Percentiles rank a stretch among this genome's conserved stretches.
phyloP scores from a whole-genome alignment of 768 basidiomycete species.

The Pleurotus citrinopileatus region DNA sequence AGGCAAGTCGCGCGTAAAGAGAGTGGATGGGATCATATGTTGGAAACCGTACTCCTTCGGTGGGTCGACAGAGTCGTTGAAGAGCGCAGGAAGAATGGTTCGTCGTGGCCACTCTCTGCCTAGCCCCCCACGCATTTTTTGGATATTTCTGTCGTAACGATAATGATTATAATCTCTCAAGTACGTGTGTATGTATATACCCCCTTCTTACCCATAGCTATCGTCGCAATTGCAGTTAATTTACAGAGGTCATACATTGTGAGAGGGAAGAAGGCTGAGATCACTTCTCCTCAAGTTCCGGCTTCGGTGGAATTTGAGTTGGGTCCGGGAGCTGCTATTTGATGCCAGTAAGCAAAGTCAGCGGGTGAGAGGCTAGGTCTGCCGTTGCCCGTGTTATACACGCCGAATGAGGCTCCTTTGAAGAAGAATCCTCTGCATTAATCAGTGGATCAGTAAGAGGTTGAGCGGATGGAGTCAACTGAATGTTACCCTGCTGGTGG shows the following conservation, averaged over 20 bases:
- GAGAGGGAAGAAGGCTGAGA: no score
- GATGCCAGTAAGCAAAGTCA: conserved; percentile 36
- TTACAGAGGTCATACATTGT: no score
- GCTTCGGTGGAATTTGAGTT: not conserved
- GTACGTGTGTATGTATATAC: not conserved
- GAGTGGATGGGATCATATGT: conserved; percentile 79
- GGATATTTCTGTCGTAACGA: not conserved
- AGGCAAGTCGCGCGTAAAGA: conserved; percentile 70
- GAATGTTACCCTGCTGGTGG: conserved; percentile 28
- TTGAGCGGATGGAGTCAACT: not conserved
- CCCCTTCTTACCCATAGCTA: not conserved
- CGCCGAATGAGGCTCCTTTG: conserved; percentile 33
- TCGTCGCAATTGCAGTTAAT: no score
- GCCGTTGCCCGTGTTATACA: conserved; percentile 37
- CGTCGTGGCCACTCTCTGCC: conserved; percentile 14
- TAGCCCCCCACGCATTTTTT: not conserved
- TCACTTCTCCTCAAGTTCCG: no score
- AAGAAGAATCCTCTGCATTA: conserved; percentile 32
- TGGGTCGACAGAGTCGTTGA: conserved; percentile 72
- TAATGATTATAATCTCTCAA: not conserved
- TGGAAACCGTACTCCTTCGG: conserved; percentile 54
- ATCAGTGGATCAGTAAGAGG: not conserved
- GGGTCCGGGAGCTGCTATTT: conserved; percentile 16
- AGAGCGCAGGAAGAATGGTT: conserved; percentile 49
- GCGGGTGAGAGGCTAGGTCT: conserved; percentile 31